Percentiles rank a stretch among this genome's conserved stretches.
Evolutionary conservation across 495 filamentous ascomycete genomes (phyloP).

Genomic region (Lasiosphaeria ovina): DNA sequence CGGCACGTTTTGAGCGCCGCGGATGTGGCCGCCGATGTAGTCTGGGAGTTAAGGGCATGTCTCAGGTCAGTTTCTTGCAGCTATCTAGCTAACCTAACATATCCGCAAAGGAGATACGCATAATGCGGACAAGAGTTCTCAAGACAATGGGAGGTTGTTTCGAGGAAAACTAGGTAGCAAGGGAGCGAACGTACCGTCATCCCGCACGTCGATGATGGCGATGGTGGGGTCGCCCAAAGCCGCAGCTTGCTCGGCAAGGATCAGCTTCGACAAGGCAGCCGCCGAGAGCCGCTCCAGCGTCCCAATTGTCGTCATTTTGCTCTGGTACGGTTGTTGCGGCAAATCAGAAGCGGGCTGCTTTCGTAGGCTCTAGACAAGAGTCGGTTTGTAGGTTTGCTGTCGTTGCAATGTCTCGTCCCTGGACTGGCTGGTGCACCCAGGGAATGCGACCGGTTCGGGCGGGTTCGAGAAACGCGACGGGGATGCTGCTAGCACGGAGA

Average conservation of each 20-base stretch:
- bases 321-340: neutral
- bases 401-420: no score
- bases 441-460: neutral
- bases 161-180: neutral
- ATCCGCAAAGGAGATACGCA: no score
- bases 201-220: slow-evolving; percentile 86
- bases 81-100: no score
- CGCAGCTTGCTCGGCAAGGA: slow-evolving; percentile 37
- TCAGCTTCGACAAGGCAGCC: slow-evolving; percentile 55
- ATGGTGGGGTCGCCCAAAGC: slow-evolving; percentile 37
- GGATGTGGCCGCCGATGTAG: slow-evolving; percentile 92
- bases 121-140: neutral
- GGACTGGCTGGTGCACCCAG: neutral
- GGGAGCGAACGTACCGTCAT: slow-evolving; percentile 58
- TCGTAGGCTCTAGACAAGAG: no score
- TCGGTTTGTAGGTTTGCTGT: no score
- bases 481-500: no score
- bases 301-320: slow-evolving; percentile 48
- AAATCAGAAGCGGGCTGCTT: no score
- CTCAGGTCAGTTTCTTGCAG: no score
- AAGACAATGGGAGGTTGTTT: neutral
- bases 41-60: slow-evolving; percentile 46
- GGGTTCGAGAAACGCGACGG: no score
- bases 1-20: slow-evolving; percentile 69
- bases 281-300: slow-evolving; percentile 64